Evolutionary conservation across 2,329 filamentous ascomycete species (phyloP).

Genomic region (Trichoderma lentiforme): DNA sequence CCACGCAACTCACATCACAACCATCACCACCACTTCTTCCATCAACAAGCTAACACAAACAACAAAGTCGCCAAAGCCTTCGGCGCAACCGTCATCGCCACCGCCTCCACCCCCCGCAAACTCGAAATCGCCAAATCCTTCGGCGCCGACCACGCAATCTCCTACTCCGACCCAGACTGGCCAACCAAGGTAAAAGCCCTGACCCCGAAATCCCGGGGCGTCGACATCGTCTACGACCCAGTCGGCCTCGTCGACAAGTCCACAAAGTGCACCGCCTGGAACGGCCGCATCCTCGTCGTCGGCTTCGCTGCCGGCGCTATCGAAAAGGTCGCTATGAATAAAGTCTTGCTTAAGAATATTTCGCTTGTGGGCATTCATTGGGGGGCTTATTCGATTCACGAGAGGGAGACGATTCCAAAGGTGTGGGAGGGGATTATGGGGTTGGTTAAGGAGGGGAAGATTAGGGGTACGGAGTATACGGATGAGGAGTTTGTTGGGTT

Average conservation of each 20-base stretch:
- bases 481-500: slow-evolving; percentile 81
- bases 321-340: slow-evolving; percentile 89
- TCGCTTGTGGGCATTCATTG: slow-evolving; percentile 86
- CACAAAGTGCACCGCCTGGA: slow-evolving; percentile 92
- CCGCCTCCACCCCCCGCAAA: slow-evolving; percentile 77
- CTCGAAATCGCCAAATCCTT: slow-evolving; percentile 73
- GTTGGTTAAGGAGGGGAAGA: slow-evolving; percentile 73
- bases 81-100: slow-evolving; percentile 90
- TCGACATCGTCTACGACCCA: slow-evolving; percentile 93
- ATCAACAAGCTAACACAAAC: neutral
- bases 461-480: slow-evolving; percentile 76
- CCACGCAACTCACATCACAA: neutral
- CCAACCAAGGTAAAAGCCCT: slow-evolving; percentile 70
- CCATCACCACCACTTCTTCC: neutral
- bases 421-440: slow-evolving; percentile 84
- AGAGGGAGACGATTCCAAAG: slow-evolving; percentile 63
- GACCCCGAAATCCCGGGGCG: slow-evolving; percentile 67
- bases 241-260: slow-evolving; percentile 85
- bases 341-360: slow-evolving; percentile 91
- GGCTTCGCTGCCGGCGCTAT: slow-evolving; percentile 76
- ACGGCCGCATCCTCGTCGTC: slow-evolving; percentile 80
- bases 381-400: slow-evolving; percentile 75
- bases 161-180: slow-evolving; percentile 67
- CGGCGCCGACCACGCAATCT: slow-evolving; percentile 79
- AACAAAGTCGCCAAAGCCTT: slow-evolving; percentile 73